phyloP scores from a whole-genome alignment of 495 filamentous ascomycete species.

The Chaetomium tenue region DNA sequence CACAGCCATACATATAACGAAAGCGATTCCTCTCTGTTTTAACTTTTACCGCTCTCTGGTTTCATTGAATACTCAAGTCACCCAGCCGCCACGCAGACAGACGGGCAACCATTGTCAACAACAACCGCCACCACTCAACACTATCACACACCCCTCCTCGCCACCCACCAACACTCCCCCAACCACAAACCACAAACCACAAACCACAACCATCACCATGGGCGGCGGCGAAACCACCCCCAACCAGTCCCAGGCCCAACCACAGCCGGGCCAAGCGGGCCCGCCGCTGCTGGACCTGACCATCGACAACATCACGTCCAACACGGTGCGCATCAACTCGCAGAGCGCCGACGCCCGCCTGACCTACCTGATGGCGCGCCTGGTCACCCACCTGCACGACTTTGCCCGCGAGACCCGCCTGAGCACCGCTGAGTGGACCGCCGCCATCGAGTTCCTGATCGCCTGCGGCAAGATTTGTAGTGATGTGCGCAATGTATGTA shows the following conservation, averaged over 20 bases:
- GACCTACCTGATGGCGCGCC: slow-evolving; percentile 67
- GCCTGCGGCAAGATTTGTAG: slow-evolving; percentile 70
- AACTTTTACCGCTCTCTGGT: too few relatives aligned
- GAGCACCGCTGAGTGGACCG: slow-evolving; percentile 78
- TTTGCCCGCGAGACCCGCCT: slow-evolving; percentile 79
- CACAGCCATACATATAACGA: slow-evolving; percentile 1
- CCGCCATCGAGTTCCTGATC: slow-evolving; percentile 66
- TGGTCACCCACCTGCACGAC: slow-evolving; percentile 79
- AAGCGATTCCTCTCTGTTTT: neutral
- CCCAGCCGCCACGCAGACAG: too few relatives aligned
- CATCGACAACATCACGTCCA: slow-evolving; percentile 80
- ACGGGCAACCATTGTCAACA: neutral
- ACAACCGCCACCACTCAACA: neutral
- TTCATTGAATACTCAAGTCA: too few relatives aligned
- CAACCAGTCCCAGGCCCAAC: slow-evolving; percentile 2
- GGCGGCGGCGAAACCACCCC: neutral
- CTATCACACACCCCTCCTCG: too few relatives aligned
- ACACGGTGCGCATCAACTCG: slow-evolving; percentile 71
- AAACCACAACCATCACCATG: neutral
- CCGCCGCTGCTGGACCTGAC: slow-evolving; percentile 66
- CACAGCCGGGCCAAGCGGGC: slow-evolving; percentile 8
- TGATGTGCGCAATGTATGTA: slow-evolving; percentile 55
- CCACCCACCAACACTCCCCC: slow-evolving; percentile 6
- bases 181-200: too few relatives aligned
- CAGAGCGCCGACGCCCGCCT: slow-evolving; percentile 63